Base-by-base conservation (phyloP, 768 basidiomycete species). In the Antrodiella citrinella region DNA sequence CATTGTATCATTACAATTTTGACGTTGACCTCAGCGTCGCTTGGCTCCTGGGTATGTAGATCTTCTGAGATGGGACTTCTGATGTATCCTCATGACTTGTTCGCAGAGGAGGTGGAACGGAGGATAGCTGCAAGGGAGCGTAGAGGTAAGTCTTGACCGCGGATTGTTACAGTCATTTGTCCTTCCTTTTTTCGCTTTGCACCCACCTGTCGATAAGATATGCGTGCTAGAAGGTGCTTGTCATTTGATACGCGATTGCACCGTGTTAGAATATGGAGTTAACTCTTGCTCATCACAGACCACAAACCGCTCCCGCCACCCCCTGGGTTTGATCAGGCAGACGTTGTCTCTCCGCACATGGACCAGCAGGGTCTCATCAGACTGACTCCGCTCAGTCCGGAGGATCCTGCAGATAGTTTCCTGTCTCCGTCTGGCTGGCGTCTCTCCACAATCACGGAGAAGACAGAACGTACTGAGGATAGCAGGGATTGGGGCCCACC, bases 1-100 rank as follows among this genome's bases (percentile, higher is more conserved):
- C 77, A 0, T 71, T 98, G 43, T 98, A 92, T 86, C 82, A 98
- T 59, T 80, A 71, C 59, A 88, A 87, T 65, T 97, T 95, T 58
- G 83, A 95, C 60, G 75, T 86, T 13, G 81, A 91, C 26, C 76
- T 82, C 64, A 81, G 87, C 15, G 67, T 95, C 9, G 69, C 78
- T 25, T 90, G 82, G 79, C 71, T 90, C 22, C 57, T 86, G 30
- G 84, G 91, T 92, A 53, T 55, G 84, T 71, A 3, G 25, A 4
- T 23, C 30, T 23, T 43, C 26, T 11, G 43, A 47, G 22, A 48
- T 45, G 41, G 12, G 35, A 12, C 26, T 7, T 3, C 38, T 51
- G 19, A 48, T 23, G 13, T 7, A 21, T 20, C 42, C 10, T 5
- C 46, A 56, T 58, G 15, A 7, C 30, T 35, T 35, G 7, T 15